Base-by-base conservation (phyloP, 306 rosid species). In the Lagenaria siceraria region DNA sequence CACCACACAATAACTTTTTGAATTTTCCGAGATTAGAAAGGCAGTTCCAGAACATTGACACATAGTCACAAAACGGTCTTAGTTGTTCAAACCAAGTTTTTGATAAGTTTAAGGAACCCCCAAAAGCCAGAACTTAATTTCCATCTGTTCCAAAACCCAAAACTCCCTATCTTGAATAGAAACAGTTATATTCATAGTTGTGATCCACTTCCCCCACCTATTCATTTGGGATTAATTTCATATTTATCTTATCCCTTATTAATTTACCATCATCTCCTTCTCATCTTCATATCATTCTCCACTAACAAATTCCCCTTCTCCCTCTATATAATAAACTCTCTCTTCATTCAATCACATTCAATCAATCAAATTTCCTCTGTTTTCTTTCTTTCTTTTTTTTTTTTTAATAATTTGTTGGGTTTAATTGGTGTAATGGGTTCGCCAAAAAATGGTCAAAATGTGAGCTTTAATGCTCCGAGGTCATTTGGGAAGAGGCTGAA, bases 401-500 rank as follows among this genome's bases (percentile, higher is more conserved):
- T n/a, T n/a, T n/a, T n/a, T n/a, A n/a, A n/a, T n/a, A 5, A 49
- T 15, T 43, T 49, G 0, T 51, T 51, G 2, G 8, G 6, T 0
- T 51, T 46, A 13, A 10, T 51, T 51, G 7, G 8, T 51, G 42
- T 25, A 10, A 70, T 70, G 55, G 58, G 55, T 70, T 48, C 76
- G 1, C 6, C 8, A 0, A 70, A 70, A 70, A 3, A 0, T 46
- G 76, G 8, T 1, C 22, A 25, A 14, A 25, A 48, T 31, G 98
- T 93, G 72, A 91, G 80, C 76, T 86, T 93, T 66, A 19, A 82
- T 0, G 31, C 48, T 3, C 86, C 82, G 0, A 79, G 97, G 64
- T 17, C 68, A 1, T 89, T 91, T 33, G 5, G 0, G 2, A 31
- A 59, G 12, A 81, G 66, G 75, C 54, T 93, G 18, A 85, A 82